Evolutionary conservation across 1,284 basidiomycete genomes (phyloP), one percentile per base, ranked within the genome.

Genomic region (Microstroma glucosiphilum): DNA sequence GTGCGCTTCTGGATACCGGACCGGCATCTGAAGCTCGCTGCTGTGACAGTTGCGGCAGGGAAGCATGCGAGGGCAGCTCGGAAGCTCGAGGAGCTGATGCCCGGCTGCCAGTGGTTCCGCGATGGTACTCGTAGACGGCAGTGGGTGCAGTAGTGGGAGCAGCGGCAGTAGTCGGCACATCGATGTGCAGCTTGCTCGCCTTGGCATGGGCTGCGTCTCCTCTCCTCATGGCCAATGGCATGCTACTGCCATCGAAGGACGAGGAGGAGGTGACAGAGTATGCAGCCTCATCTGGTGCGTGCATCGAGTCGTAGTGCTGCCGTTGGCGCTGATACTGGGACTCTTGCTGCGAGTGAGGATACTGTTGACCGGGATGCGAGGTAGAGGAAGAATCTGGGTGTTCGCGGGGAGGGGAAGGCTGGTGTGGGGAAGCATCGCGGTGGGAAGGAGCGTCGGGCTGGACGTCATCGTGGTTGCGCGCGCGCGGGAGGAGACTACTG

Each of bases 141-240:
- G 37, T 53, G 12, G 40, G 48, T 40, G 26, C n/a, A 19, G 41
- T 30, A n/a, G 37, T 42, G 58, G 40, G 54, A 46, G 65, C 63
- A 43, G 59, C 57, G 40, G 61, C 56, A 46, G 63, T 64, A 37
- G 30, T 3, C 4, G 30, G 30, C 0, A 68, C 68, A 60, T 75
- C 69, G 51, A 78, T 70, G 63, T 72, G 65, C 26, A 78, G 66
- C 19, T 66, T 65, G 23, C 72, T 71, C 8, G 69, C 74, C 56
- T 76, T 77, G 25, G 72, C 72, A 46, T 72, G 67, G 1, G 75
- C 73, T 19, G 68, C 68, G 57, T 76, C 68, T 51, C 72, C 75
- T 37, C 76, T 63, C 23, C 76, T 68, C 48, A 75, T 73, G 37
- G 71, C 69, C 25, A 78, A 67, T 17, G 61, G 61, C 6, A 63